Evolutionary conservation across 225 moss, liverwort and hornwort species (phyloP).

Genomic region (Pleurozium schreberi): DNA sequence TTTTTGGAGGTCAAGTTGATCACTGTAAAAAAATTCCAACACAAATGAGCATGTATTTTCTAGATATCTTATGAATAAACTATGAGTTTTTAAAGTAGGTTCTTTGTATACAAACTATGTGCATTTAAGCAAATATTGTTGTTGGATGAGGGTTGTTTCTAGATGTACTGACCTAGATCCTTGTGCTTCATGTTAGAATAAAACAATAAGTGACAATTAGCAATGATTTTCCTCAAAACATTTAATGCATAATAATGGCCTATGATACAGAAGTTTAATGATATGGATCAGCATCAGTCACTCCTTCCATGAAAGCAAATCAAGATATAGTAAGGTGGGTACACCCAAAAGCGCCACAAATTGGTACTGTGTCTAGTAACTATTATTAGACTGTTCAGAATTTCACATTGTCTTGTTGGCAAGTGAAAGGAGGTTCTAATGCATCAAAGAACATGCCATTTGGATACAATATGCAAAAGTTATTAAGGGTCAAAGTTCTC

Average conservation of each 20-base stretch:
- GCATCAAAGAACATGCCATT: too few relatives aligned
- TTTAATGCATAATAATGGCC: not conserved
- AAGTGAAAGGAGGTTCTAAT: too few relatives aligned
- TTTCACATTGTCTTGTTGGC: too few relatives aligned
- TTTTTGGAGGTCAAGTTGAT: too few relatives aligned
- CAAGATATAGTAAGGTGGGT: not conserved
- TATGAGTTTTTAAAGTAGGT: not conserved
- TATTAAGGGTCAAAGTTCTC: too few relatives aligned
- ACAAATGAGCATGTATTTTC: not conserved
- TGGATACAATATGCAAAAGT: too few relatives aligned
- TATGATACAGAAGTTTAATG: not conserved
- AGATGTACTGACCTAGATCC: not conserved
- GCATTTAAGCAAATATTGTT: too few relatives aligned
- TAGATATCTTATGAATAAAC: too few relatives aligned
- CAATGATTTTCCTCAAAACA: not conserved
- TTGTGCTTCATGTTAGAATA: not conserved
- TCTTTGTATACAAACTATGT: not conserved
- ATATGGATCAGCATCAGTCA: not conserved
- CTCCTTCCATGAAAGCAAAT: not conserved
- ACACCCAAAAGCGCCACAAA: too few relatives aligned
- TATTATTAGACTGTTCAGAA: too few relatives aligned
- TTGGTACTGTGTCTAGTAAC: too few relatives aligned
- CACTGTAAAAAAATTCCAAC: not conserved
- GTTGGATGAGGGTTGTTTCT: not conserved
- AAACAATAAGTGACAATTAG: not conserved